A percentile compares a stretch with the other conserved stretches of the same genome.
Conservation (phyloP, 805 yeast genomes). For the Yamadazyma phyllophila region DNA sequence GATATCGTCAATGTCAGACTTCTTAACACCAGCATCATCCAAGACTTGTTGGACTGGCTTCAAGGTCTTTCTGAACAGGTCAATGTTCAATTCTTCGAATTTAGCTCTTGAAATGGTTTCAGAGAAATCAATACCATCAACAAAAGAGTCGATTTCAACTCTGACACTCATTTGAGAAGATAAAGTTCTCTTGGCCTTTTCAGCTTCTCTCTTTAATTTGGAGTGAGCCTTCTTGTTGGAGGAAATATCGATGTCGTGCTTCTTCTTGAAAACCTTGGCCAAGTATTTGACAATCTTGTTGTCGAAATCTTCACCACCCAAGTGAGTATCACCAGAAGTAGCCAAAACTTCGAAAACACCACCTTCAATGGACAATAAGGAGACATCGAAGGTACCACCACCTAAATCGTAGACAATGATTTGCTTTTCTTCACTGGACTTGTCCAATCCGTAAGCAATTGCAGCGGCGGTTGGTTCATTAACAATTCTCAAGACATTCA, state of each 20-base stretch:
- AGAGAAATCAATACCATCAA: conserved; percentile 48
- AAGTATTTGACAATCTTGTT: conserved; percentile 44
- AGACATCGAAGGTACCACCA: conserved; percentile 73
- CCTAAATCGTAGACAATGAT: conserved; percentile 49
- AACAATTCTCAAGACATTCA: conserved; percentile 90
- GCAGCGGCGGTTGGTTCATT: conserved; percentile 92
- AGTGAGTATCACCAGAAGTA: conserved; percentile 51
- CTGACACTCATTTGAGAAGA: conserved; percentile 53
- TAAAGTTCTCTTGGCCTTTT: conserved; percentile 49
- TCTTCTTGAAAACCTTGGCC: conserved; percentile 43
- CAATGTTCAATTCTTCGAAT: conserved; percentile 48
- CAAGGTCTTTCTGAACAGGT: conserved; percentile 44
- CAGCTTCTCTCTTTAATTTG: conserved; percentile 48
- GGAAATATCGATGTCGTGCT: conserved; percentile 43
- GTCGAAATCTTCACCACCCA: conserved; percentile 52
- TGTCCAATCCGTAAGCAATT: conserved; percentile 57
- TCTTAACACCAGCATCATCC: conserved; percentile 45
- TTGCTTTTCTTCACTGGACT: conserved; percentile 56
- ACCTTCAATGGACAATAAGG: conserved; percentile 56
- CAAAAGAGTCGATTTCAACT: conserved; percentile 46
- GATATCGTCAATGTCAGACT: conserved; percentile 45
- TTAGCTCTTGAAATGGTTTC: conserved; percentile 47
- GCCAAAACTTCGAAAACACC: conserved; percentile 50
- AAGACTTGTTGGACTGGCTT: conserved; percentile 48
- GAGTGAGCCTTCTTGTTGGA: conserved; percentile 42